Conservation (phyloP, 2,329 filamentous ascomycete species). For the Pezicula carpinea region DNA sequence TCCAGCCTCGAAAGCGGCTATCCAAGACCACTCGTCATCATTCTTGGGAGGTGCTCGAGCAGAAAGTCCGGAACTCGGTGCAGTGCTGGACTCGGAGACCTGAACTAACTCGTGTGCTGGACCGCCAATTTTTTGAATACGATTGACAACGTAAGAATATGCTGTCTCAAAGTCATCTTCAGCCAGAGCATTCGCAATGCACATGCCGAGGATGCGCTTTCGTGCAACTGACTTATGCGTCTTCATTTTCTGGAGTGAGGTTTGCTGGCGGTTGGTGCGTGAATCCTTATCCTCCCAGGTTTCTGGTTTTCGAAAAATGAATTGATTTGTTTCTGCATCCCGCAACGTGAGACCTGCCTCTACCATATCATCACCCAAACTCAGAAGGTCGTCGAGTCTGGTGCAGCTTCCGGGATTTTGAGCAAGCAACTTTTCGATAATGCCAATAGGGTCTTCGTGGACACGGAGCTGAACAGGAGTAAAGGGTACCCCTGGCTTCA, state of each 20-base stretch:
- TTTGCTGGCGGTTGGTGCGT: too few relatives aligned
- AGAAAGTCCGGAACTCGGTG: constrained; percentile 15
- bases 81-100: constrained; percentile 16
- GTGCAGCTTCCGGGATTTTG: constrained; percentile 74
- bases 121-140: constrained; percentile 44
- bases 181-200: constrained; percentile 68
- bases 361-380: constrained; percentile 64
- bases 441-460: constrained; percentile 67
- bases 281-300: background rate
- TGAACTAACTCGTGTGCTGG: constrained; percentile 17
- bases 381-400: constrained; percentile 66
- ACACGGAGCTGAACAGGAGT: constrained; percentile 74
- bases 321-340: background rate
- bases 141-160: constrained; percentile 76
- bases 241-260: constrained; percentile 19
- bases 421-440: constrained; percentile 68
- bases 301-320: background rate
- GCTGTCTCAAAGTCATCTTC: constrained; percentile 84
- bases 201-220: constrained; percentile 72
- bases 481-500: constrained; percentile 78
- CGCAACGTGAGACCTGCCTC: constrained; percentile 44
- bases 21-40: constrained; percentile 69
- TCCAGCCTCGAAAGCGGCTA: constrained; percentile 72
- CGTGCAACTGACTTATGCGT: constrained; percentile 41
- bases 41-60: constrained; percentile 18